These are phyloP conservation scores for Syncephalis fuscata DNA, from an alignment of 371 early-diverging fungal species.

Conservation along the genomic window DNA sequence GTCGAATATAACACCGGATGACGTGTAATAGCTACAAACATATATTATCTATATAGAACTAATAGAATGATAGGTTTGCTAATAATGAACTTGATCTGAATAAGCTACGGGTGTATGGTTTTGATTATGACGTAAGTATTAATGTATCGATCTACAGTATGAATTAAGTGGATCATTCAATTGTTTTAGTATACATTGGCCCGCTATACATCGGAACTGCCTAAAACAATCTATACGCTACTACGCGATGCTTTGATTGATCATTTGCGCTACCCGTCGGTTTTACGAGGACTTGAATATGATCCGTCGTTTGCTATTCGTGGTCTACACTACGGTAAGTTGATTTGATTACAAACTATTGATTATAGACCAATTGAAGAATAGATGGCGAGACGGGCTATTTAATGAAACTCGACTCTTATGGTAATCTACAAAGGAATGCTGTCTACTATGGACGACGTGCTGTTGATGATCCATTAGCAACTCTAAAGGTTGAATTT, in stretches of 20 bases:
- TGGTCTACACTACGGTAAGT: constrained; percentile 35
- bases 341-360: background rate
- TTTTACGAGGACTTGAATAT: constrained; percentile 21
- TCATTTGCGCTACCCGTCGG: constrained; percentile 29
- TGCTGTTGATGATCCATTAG: constrained; percentile 23
- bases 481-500: constrained; percentile 26
- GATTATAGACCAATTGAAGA: background rate
- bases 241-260: constrained; percentile 31
- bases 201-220: constrained; percentile 31
- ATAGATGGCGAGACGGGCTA: constrained; percentile 37
- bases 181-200: constrained; percentile 35
- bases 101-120: constrained; percentile 23
- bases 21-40: too few relatives aligned
- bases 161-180: background rate
- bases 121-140: constrained; percentile 24
- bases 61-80: constrained; percentile 11
- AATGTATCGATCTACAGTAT: too few relatives aligned
- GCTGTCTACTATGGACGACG: constrained; percentile 38
- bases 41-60: too few relatives aligned
- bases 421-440: constrained; percentile 41
- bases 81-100: constrained; percentile 25
- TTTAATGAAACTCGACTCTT: constrained; percentile 47
- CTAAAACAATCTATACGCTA: constrained; percentile 34
- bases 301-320: constrained; percentile 43
- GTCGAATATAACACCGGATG: too few relatives aligned